Evolutionary conservation across 176 grass and related monocot genomes (phyloP), one percentile per base, ranked within the genome.

Genomic region (Hyparrhenia diplandra): DNA sequence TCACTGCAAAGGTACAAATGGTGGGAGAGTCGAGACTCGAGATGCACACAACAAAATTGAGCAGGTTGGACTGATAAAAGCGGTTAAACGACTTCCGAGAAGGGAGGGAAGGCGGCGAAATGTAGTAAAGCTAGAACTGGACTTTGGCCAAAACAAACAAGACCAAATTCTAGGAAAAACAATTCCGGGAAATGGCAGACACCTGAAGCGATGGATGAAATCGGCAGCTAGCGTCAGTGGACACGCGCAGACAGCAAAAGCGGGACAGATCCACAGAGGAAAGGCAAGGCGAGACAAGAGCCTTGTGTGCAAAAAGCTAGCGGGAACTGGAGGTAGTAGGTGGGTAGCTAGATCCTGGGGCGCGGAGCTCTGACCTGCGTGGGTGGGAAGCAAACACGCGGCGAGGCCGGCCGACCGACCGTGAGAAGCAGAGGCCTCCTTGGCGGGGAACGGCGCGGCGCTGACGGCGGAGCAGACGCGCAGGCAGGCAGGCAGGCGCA

Each of bases 1-100:
- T 55, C 0, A 57, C 47, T 51, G 47, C 47, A 51, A 51, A 51
- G 49, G 49, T 21, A 21, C 54, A 59, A 59, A 59, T 59, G 55
- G n/a, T n/a, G n/a, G 10, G 55, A 10, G n/a, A 3, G 23, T 12
- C 55, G 55, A 25, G 55, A 59, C 75, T 73, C 29, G 46, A 73
- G 51, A 80, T 74, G 83, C 32, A 57, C 45, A 36, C 36, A 61
- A 31, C 71, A 37, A 16, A 69, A 75, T n/a, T 39, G 62, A 29
- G 35, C 18, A 17, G 42, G 25, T 8, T 40, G 28, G 71, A 6
- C 10, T 9, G n/a, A n/a, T 40, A 68, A 65, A 74, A 31, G 3
- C 1, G 18, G 43, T 12, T 64, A 71, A 52, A 65, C 68, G n/a
- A 43, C 2, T 67, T 61, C 67, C 75, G 47, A 76, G 69, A 88